These are phyloP conservation scores for Fomitopsis pinicola DNA, from an alignment of 1,284 basidiomycete genomes.

Conservation along the genomic window DNA sequence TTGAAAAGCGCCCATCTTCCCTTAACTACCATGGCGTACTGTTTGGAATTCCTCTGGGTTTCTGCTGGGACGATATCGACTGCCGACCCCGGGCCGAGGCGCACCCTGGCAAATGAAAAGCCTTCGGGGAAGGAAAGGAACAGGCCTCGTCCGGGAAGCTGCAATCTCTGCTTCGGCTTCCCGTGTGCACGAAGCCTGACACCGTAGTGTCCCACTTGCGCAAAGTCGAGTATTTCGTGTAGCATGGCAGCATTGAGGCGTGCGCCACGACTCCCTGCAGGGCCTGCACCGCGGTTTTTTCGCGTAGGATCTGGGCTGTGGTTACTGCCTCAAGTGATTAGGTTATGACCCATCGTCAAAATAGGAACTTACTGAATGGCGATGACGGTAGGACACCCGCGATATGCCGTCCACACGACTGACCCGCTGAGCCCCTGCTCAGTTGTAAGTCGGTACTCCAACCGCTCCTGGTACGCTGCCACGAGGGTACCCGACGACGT, in stretches of 20 bases:
- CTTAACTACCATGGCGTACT: background rate
- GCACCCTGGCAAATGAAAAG: slow-evolving; percentile 3
- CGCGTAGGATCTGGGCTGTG: background rate
- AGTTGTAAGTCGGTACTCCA: slow-evolving; percentile 4
- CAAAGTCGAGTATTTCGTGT: slow-evolving; percentile 1
- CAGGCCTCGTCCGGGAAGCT: background rate
- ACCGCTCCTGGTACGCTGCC: background rate
- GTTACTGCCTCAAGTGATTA: background rate
- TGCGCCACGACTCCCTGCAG: slow-evolving; percentile 2
- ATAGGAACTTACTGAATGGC: slow-evolving; percentile 4
- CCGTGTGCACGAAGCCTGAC: slow-evolving; percentile 3
- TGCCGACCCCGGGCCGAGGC: background rate
- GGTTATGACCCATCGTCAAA: background rate
- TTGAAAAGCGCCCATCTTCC: slow-evolving; percentile 5
- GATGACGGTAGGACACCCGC: background rate
- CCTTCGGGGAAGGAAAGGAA: slow-evolving; percentile 3
- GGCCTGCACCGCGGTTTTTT: background rate
- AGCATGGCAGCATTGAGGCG: slow-evolving; percentile 1
- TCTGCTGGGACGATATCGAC: slow-evolving; percentile 4
- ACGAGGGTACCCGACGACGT: slow-evolving; percentile 2
- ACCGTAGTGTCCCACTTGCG: background rate
- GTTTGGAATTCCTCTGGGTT: background rate
- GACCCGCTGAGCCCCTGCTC: slow-evolving; percentile 8
- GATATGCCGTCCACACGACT: slow-evolving; percentile 3
- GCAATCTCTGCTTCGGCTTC: background rate